Evolutionary conservation across 164 flowering plant species (phyloP).

Genomic region (Pachysandra terminalis): DNA sequence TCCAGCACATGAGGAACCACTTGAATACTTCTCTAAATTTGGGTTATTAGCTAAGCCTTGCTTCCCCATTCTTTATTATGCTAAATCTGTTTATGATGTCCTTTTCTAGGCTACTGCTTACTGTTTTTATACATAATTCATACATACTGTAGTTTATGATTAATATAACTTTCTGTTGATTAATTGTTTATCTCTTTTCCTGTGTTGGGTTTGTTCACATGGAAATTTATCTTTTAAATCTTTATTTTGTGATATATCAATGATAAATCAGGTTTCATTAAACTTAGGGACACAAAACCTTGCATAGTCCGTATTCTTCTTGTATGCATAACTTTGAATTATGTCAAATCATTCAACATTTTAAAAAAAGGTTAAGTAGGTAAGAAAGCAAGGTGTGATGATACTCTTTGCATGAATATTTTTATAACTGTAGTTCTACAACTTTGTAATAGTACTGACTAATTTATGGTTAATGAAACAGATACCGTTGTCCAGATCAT

Average conservation of each 20-base stretch:
- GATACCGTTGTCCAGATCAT: slow-evolving; percentile 85
- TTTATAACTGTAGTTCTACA: background rate
- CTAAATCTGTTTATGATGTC: background rate
- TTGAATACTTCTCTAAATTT: slow-evolving; percentile 73
- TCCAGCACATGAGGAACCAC: slow-evolving; percentile 74
- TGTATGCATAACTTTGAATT: background rate
- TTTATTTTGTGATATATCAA: no score
- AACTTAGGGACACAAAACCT: background rate
- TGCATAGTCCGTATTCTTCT: background rate
- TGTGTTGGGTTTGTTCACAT: background rate
- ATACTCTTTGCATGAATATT: background rate
- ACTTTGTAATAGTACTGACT: background rate
- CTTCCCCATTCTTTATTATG: slow-evolving; percentile 3
- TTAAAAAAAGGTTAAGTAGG: background rate
- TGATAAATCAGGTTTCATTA: background rate
- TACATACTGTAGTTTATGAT: background rate
- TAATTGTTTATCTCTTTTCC: background rate
- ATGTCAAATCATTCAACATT: background rate
- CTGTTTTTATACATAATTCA: background rate
- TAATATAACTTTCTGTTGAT: background rate
- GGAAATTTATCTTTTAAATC: background rate
- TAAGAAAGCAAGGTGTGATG: background rate
- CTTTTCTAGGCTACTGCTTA: slow-evolving; percentile 1
- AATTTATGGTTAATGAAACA: slow-evolving; percentile 28
- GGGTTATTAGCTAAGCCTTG: slow-evolving; percentile 57